Base-by-base conservation (phyloP, 176 grass and related monocot genomes). In the Themeda triandra region DNA sequence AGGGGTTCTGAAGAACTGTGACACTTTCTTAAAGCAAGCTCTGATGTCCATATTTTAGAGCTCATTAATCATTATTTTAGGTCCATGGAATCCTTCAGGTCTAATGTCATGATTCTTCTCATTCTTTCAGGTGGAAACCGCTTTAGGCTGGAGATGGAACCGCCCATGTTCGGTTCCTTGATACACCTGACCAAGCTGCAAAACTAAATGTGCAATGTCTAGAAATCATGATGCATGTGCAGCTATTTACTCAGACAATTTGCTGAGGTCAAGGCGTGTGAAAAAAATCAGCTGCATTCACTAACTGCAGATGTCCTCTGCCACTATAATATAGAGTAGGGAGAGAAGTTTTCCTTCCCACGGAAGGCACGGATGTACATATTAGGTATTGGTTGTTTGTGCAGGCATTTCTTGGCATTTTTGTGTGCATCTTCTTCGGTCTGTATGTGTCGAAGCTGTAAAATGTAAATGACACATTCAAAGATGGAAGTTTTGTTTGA, bases 391-490 rank as follows among this genome's bases (percentile, higher is more conserved):
- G 46, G 39, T 80, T 82, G 65, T 76, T 84, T 91, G 85, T 91
- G 85, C 89, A 84, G 81, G 76, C 27, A 87, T 90, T 80, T 86
- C 30, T 64, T 80, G 33, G 45, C 80, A 76, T 62, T 66, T 78
- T 90, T 78, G 70, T 60, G 76, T 77, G 83, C 86, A 71, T 84
- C 80, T 71, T 79, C 67, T 75, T 73, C 9, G 17, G 33, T 6
- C 59, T 88, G 59, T 82, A 66, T 59, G 66, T 48, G 60, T 51
- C 32, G 63, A 84, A 85, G 70, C 44, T 93, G 92, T 88, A 91
- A 93, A 91, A 27, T 93, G 92, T 86, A 93, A 93, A 91, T 80
- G 76, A 88, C 82, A 86, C 82, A 76, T 68, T 80, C 73, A 86
- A 79, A 83, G 86, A 70, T 86, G 80, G 65, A 91, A 66, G 39